A percentile compares a stretch with the other conserved stretches of the same genome.
These are phyloP conservation scores for Magnusiomyces magnusii DNA, from an alignment of 1,139 yeast species.

Conservation along the genomic window DNA sequence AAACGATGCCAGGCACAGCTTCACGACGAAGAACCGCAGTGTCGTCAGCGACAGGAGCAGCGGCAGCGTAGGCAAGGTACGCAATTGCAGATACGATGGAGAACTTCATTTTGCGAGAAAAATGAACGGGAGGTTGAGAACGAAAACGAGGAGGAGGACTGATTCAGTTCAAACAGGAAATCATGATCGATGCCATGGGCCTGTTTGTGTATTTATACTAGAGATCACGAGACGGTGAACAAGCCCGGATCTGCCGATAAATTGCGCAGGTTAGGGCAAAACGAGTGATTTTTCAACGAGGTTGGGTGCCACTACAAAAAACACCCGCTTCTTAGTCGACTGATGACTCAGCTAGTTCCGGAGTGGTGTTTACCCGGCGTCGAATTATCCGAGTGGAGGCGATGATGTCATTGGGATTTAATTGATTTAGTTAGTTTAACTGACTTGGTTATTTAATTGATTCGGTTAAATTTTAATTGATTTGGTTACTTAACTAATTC, in stretches of 20 bases:
- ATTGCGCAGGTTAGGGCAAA: not conserved
- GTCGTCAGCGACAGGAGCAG: not conserved
- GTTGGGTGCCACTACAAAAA: too few relatives aligned
- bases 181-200: not conserved
- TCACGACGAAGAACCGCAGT: not conserved
- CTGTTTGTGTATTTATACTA: not conserved
- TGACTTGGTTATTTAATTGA: not conserved
- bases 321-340: too few relatives aligned
- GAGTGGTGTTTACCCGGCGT: too few relatives aligned
- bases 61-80: not conserved
- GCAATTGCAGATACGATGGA: not conserved
- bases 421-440: not conserved
- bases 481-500: not conserved
- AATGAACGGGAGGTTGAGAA: too few relatives aligned
- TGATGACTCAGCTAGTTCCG: not conserved
- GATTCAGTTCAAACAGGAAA: not conserved
- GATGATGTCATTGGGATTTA: not conserved
- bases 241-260: not conserved
- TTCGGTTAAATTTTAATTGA: not conserved
- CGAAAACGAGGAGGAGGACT: too few relatives aligned
- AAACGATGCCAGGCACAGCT: not conserved
- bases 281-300: not conserved
- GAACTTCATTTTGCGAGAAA: not conserved
- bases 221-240: too few relatives aligned
- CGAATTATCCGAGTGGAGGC: not conserved